phyloP scores from a whole-genome alignment of 2,329 filamentous ascomycete genomes.

The Trichoderma koningiopsis region DNA sequence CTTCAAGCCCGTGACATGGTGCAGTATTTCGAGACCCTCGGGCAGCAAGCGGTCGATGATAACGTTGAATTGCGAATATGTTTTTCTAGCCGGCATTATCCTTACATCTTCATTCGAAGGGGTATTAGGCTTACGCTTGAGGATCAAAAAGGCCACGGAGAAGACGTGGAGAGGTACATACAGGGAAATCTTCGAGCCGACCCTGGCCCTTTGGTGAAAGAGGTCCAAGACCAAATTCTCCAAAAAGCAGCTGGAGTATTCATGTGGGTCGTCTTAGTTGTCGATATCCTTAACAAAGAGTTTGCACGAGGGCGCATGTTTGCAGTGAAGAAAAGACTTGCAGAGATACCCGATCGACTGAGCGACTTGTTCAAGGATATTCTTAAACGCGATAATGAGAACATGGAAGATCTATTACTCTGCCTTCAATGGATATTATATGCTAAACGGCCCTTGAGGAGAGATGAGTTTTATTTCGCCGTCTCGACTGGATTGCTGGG shows the following conservation, averaged over 20 bases:
- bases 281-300: constrained; percentile 43
- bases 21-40: constrained; percentile 43
- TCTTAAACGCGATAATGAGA: constrained; percentile 47
- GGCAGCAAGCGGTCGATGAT: constrained; percentile 30
- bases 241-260: constrained; percentile 47
- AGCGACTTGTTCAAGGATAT: constrained; percentile 55
- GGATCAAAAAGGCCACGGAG: constrained; percentile 30
- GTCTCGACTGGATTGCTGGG: constrained; percentile 17
- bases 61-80: constrained; percentile 39
- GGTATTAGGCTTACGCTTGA: constrained; percentile 36
- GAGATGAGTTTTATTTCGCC: constrained; percentile 46
- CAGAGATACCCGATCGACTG: constrained; percentile 43
- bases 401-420: constrained; percentile 45
- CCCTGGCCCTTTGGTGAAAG: rapidly evolving
- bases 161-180: constrained; percentile 32
- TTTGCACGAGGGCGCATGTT: constrained; percentile 32
- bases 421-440: constrained; percentile 58
- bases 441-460: constrained; percentile 46
- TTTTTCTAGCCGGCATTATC: constrained; percentile 53
- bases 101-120: constrained; percentile 40
- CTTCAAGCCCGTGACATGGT: constrained; percentile 46
- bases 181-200: background rate
- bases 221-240: constrained; percentile 33
- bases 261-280: constrained; percentile 47
- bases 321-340: constrained; percentile 35